A percentile compares a stretch with the other conserved stretches of the same genome.
phyloP scores from a whole-genome alignment of 495 filamentous ascomycete genomes.

The Parathielavia appendiculata region DNA sequence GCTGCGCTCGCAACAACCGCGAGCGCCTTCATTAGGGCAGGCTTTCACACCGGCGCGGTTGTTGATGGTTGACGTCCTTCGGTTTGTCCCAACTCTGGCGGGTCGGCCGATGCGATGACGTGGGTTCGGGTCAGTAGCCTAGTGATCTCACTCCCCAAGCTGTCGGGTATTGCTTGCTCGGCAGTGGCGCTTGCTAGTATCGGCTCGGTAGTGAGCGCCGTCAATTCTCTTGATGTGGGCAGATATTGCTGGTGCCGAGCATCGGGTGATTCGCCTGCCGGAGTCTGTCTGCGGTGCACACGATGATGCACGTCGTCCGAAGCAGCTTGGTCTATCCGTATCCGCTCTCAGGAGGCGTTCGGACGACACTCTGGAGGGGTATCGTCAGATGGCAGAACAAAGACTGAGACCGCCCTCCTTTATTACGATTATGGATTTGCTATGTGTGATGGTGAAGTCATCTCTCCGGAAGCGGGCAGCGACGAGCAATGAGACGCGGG shows the following conservation, averaged over 20 bases:
- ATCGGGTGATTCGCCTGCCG: background rate
- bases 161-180: background rate
- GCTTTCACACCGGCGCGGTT: background rate
- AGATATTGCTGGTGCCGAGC: background rate
- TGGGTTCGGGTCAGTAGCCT: too few relatives aligned
- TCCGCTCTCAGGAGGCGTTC: background rate
- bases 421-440: background rate
- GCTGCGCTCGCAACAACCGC: conserved; percentile 23
- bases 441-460: background rate
- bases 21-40: conserved; percentile 23
- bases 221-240: background rate
- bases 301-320: background rate
- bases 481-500: background rate
- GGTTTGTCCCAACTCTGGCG: too few relatives aligned
- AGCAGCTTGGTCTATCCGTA: background rate
- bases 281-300: background rate
- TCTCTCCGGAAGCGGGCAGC: conserved; percentile 5
- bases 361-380: background rate
- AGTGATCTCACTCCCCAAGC: background rate
- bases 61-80: background rate
- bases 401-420: background rate
- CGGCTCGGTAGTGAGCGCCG: background rate
- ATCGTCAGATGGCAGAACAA: background rate
- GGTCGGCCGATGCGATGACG: too few relatives aligned
- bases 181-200: background rate